Evolutionary conservation across 1,284 basidiomycete genomes (phyloP), one percentile per base, ranked within the genome.

Genomic region (Microbotryum intermedium): DNA sequence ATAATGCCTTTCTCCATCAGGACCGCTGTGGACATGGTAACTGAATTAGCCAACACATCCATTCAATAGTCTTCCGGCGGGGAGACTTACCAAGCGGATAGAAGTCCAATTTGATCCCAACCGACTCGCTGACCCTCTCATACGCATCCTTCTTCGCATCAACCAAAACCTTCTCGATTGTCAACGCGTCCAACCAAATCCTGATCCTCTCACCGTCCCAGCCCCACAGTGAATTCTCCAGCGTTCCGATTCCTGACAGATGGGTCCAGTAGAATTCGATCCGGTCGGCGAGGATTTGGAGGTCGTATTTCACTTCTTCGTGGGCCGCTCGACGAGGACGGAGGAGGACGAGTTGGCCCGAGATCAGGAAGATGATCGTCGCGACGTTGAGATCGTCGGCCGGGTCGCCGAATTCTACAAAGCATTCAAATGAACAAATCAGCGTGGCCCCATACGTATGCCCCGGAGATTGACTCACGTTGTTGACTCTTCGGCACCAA

Each of bases 231-330:
- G 92, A 95, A 76, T 98, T 97, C 72, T 97, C 93, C 30, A 98
- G 78, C 2, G 90, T 85, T 3, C 87, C 88, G 42, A 97, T 90
- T 0, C 92, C 93, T 50, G 87, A 84, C 55, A 97, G 77, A 77
- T 97, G 93, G 48, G 94, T 97, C 94, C 94, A 99, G 76, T 93
- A 98, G 72, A 93, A 92, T 72, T 99, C 94, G 64, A 98, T 90
- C 29, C 86, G 83, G 70, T 97, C 90, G 0, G 93, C 90, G 29
- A 99, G 85, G 48, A 98, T 88, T 71, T 97, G 94, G 82, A 97
- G 86, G 74, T 98, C 94, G 74, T 99, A 99, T 66, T 88, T 89
- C 63, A 97, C 89, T 76, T 97, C 91, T 70, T 90, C 86, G 59
- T 85, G 84, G 84, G 62, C 62, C 6, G 67, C 66, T 45, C 70